A percentile compares a stretch with the other conserved stretches of the same genome.
These are phyloP conservation scores for Medicago lupulina DNA, from an alignment of 306 rosid genomes.

Conservation along the genomic window DNA sequence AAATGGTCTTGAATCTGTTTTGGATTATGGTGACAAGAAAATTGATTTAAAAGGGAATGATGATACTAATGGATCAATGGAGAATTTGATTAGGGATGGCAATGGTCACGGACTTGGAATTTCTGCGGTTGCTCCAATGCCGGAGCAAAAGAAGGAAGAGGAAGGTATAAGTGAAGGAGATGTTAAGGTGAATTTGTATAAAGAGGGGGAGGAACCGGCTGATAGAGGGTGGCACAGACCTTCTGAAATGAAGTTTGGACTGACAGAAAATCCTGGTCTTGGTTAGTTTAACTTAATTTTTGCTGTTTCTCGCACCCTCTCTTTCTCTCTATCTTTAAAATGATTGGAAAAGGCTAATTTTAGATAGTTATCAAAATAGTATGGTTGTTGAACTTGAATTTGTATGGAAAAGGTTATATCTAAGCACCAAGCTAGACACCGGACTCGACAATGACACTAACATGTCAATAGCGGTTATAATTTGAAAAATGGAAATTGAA, in stretches of 20 bases:
- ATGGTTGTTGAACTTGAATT: not conserved
- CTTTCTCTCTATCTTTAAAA: no score
- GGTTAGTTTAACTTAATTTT: conserved; percentile 57
- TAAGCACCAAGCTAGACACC: not conserved
- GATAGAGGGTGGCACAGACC: conserved; percentile 56
- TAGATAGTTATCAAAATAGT: not conserved
- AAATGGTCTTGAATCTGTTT: conserved; percentile 48
- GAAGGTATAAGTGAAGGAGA: conserved; percentile 49
- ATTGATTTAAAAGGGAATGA: conserved; percentile 51
- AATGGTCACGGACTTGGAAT: conserved; percentile 48
- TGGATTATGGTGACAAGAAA: conserved; percentile 50
- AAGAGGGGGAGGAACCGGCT: conserved; percentile 53
- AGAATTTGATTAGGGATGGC: conserved; percentile 40
- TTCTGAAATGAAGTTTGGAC: conserved; percentile 67
- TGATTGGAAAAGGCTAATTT: conserved; percentile 1
- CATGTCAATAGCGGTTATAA: not conserved
- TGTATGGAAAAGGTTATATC: conserved; percentile 15
- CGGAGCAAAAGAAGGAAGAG: conserved; percentile 55
- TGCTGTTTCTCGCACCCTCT: not conserved
- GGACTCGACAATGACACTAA: not conserved
- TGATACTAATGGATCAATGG: conserved; percentile 37
- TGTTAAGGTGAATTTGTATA: conserved; percentile 49
- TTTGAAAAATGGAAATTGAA: not conserved
- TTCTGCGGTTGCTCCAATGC: conserved; percentile 46
- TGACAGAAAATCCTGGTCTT: conserved; percentile 69